These are phyloP conservation scores for Leucocoprinus leucothites DNA, from an alignment of 768 basidiomycete species.

Conservation along the genomic window DNA sequence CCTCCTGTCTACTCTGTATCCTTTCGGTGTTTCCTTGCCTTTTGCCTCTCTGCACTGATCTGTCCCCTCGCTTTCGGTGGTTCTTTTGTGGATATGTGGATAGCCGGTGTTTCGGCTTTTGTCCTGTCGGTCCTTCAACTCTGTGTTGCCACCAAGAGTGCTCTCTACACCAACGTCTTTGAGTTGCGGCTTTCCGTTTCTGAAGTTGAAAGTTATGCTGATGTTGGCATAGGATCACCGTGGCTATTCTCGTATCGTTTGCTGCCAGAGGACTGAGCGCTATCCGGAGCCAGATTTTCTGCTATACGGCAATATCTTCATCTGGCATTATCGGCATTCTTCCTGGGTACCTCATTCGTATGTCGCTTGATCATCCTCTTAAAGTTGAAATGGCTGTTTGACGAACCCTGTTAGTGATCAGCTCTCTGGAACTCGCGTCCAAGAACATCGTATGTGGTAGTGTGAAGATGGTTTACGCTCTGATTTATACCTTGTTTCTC, in stretches of 20 bases:
- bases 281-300: slow-evolving; percentile 75
- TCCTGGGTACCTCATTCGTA: slow-evolving; percentile 84
- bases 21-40: slow-evolving; percentile 66
- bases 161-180: slow-evolving; percentile 87
- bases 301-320: slow-evolving; percentile 89
- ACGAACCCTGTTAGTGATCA: slow-evolving; percentile 50
- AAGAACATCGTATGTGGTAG: slow-evolving; percentile 84
- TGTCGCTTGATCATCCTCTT: slow-evolving; percentile 21
- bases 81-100: slow-evolving; percentile 81
- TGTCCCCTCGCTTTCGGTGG: slow-evolving; percentile 85
- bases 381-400: not conserved
- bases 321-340: slow-evolving; percentile 85
- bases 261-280: slow-evolving; percentile 78
- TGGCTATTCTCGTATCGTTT: slow-evolving; percentile 80
- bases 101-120: slow-evolving; percentile 69
- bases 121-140: slow-evolving; percentile 71
- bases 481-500: slow-evolving; percentile 82
- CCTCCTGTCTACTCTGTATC: slow-evolving; percentile 61
- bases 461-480: slow-evolving; percentile 86
- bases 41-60: slow-evolving; percentile 71
- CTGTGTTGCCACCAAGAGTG: slow-evolving; percentile 68
- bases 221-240: slow-evolving; percentile 61
- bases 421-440: slow-evolving; percentile 79
- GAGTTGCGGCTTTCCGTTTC: slow-evolving; percentile 54
- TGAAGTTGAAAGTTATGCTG: not conserved